A percentile compares a stretch with the other conserved stretches of the same genome.
Conservation (phyloP, 495 filamentous ascomycete genomes). For the Tuber umbilicatum region DNA sequence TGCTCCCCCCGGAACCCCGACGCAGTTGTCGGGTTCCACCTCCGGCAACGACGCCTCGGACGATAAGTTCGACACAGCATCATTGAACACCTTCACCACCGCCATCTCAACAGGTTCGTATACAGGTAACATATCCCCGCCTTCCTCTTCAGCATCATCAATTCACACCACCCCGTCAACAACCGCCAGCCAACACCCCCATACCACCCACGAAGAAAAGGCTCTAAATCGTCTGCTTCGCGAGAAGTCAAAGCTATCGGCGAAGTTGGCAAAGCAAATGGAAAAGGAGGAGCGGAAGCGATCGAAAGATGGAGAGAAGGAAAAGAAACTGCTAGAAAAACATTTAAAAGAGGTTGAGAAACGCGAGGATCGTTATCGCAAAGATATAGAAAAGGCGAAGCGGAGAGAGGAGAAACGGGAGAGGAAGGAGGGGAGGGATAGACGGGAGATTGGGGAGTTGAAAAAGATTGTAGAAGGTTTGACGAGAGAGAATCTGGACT, state of each 20-base stretch:
- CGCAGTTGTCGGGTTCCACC: conserved; percentile 12
- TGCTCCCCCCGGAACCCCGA: conserved; percentile 1
- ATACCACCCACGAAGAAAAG: conserved; percentile 56
- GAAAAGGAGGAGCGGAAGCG: conserved; percentile 46
- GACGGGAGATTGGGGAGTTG: conserved; percentile 49
- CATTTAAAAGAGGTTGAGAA: conserved; percentile 57
- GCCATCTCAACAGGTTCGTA: conserved; percentile 38
- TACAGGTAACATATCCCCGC: conserved; percentile 40
- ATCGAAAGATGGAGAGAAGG: conserved; percentile 48
- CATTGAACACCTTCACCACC: conserved; percentile 29
- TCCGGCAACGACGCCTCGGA: conserved; percentile 12
- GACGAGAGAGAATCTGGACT: conserved; percentile 55
- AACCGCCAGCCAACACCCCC: conserved; percentile 38
- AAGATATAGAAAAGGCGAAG: conserved; percentile 56
- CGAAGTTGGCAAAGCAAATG: conserved; percentile 55
- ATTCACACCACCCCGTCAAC: conserved; percentile 27
- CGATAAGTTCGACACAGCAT: conserved; percentile 19
- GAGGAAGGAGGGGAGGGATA: conserved; percentile 52
- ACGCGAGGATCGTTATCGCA: conserved; percentile 56
- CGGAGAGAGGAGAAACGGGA: conserved; percentile 51
- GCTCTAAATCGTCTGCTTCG: conserved; percentile 69
- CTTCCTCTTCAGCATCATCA: conserved; percentile 40
- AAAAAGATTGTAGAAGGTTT: conserved; percentile 55
- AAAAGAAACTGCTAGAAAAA: conserved; percentile 58
- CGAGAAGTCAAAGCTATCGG: conserved; percentile 61